Base-by-base conservation (phyloP, 768 basidiomycete genomes). In the Leccinum obscurum region DNA sequence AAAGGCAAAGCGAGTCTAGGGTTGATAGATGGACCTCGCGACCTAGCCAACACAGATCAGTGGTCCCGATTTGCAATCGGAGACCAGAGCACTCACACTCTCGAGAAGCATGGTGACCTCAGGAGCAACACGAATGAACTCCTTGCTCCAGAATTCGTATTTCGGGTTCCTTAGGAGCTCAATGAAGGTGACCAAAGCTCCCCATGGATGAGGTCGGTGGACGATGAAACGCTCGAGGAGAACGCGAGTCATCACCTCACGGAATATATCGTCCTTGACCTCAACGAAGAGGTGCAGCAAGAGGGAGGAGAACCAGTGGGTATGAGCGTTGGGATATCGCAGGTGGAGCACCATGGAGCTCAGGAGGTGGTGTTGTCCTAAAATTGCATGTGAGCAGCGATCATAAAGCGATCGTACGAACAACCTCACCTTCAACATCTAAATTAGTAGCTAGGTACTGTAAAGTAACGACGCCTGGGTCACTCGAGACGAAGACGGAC, bases 281-380 rank as follows among this genome's bases (percentile, higher is more conserved):
- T 94, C 90, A 54, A 80, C 69, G 78, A 98, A 98, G 49, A 96
- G 84, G 72, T 94, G 85, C 55, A 98, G 84, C 56, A 98, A 79
- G 64, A 98, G 82, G 50, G 88, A 90, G 72, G 90, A 92, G 82
- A 96, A 98, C 94, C 95, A 99, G 75, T 93, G 90, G 54, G 96
- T 99, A 81, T 99, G 97, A 10, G 95, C 92, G 69, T 95, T 97
- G 34, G 97, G 96, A 81, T 96, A 98, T 68, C 97, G 92, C 64
- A 99, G 80, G 72, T 98, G 96, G 67, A 95, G 84, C 49, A 93
- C 90, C 74, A 96, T 88, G n/a, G 95, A 87, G 66, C 88, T 93
- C 66, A 98, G 78, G 64, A 98, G 81, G 75, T 94, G 90, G 77
- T 98, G 93, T 86, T 97, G 95, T 64, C 95, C 96, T 98, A 66